Evolutionary conservation across 805 yeast species (phyloP).

Genomic region (Lachancea mirantina): DNA sequence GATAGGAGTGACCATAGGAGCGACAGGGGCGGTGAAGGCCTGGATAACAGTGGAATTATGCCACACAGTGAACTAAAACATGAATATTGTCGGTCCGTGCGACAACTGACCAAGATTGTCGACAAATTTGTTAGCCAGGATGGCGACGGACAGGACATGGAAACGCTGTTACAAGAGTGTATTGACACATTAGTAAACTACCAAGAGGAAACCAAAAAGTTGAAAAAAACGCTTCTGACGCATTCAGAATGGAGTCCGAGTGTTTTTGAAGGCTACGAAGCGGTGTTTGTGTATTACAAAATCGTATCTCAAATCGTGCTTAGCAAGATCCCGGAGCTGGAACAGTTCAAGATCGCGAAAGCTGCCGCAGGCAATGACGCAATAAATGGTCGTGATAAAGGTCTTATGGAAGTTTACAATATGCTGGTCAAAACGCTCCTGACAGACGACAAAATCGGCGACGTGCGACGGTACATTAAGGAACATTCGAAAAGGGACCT

Average conservation of each 20-base stretch:
- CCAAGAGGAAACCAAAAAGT: slow-evolving; percentile 24
- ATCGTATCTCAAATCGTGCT: slow-evolving; percentile 26
- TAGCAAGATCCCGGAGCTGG: slow-evolving; percentile 24
- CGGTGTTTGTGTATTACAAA: slow-evolving; percentile 31
- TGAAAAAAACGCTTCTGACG: slow-evolving; percentile 11
- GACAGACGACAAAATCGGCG: slow-evolving; percentile 25
- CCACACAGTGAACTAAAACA: slow-evolving; percentile 6
- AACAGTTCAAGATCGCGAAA: slow-evolving; percentile 21
- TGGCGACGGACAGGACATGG: slow-evolving; percentile 17
- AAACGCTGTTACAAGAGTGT: slow-evolving; percentile 22
- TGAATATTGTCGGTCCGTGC: slow-evolving; percentile 13
- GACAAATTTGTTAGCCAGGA: slow-evolving; percentile 21
- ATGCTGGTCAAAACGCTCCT: slow-evolving; percentile 25
- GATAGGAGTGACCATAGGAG: too few relatives aligned
- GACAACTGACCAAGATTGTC: slow-evolving; percentile 17
- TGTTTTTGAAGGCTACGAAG: slow-evolving; percentile 21
- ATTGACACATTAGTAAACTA: slow-evolving; percentile 28
- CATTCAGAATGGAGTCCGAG: slow-evolving; percentile 5
- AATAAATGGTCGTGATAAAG: slow-evolving; percentile 15
- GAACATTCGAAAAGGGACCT: slow-evolving; percentile 12
- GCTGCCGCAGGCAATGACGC: slow-evolving; percentile 9
- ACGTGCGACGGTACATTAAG: slow-evolving; percentile 22
- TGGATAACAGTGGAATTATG: slow-evolving; percentile 3
- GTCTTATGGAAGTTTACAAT: slow-evolving; percentile 28
- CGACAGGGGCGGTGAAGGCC: too few relatives aligned